These are phyloP conservation scores for Trichoderma sp. DNA, from an alignment of 2,329 filamentous ascomycete genomes.

Conservation along the genomic window DNA sequence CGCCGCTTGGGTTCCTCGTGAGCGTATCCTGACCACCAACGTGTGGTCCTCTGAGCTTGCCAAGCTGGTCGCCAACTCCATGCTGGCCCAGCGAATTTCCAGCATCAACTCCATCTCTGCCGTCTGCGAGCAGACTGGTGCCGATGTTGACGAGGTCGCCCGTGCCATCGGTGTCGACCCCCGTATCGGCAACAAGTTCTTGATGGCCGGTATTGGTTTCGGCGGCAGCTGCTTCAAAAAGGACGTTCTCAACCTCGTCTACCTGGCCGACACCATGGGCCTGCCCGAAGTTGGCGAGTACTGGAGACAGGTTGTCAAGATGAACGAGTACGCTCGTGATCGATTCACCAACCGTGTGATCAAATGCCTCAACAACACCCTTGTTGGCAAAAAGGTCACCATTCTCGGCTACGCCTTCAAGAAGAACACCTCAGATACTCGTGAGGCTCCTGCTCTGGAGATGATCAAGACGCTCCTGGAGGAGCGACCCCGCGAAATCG, in stretches of 20 bases:
- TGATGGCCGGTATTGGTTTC: conserved; percentile 75
- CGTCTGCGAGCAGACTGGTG: conserved; percentile 74
- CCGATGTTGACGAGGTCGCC: conserved; percentile 73
- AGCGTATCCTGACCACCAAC: conserved; percentile 70
- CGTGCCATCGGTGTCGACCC: conserved; percentile 67
- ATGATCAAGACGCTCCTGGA: conserved; percentile 66
- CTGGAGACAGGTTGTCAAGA: conserved; percentile 71
- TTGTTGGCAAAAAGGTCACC: conserved; percentile 69
- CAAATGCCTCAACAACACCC: conserved; percentile 66
- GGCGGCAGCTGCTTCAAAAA: conserved; percentile 83
- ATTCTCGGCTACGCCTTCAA: conserved; percentile 79
- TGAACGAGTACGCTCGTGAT: conserved; percentile 74
- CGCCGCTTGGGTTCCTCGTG: conserved; percentile 66
- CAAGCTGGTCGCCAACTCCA: conserved; percentile 77
- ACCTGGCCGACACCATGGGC: conserved; percentile 70
- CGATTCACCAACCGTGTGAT: conserved; percentile 69
- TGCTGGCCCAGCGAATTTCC: conserved; percentile 78
- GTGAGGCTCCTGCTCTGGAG: conserved; percentile 69
- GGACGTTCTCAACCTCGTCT: conserved; percentile 72
- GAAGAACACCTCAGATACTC: conserved; percentile 74
- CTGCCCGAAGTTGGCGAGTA: conserved; percentile 73
- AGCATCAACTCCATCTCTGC: conserved; percentile 82
- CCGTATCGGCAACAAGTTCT: conserved; percentile 71
- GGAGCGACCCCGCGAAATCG: conserved; percentile 64
- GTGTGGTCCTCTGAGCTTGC: conserved; percentile 77